phyloP scores from a whole-genome alignment of 1,284 basidiomycete genomes.

The Trichosporon coremiiforme region DNA sequence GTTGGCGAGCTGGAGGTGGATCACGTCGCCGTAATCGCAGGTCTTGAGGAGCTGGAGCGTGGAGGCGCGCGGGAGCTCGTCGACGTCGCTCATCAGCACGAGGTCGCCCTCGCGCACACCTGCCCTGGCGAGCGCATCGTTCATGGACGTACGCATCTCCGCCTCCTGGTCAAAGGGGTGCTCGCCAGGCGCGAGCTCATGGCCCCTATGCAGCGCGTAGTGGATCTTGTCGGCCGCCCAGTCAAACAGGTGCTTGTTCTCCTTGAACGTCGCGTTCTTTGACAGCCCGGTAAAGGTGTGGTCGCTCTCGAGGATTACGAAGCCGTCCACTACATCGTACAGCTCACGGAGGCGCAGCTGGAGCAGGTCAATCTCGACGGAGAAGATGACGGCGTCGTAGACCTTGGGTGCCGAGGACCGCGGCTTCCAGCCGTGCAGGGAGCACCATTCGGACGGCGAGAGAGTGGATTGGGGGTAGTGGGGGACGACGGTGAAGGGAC shows the following conservation, averaged over 20 bases:
- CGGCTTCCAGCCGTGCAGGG: constrained; percentile 33
- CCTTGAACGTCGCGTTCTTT: constrained; percentile 62
- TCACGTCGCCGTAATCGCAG: constrained; percentile 57
- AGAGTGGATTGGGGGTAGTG: constrained; percentile 30
- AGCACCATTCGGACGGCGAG: constrained; percentile 31
- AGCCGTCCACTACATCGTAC: constrained; percentile 64
- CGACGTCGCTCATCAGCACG: constrained; percentile 69
- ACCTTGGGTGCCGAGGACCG: constrained; percentile 25
- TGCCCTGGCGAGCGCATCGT: background rate
- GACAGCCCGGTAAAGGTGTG: constrained; percentile 65
- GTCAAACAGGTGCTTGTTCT: constrained; percentile 31
- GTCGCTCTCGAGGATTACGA: constrained; percentile 69
- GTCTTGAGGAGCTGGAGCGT: constrained; percentile 63
- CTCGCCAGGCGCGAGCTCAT: background rate
- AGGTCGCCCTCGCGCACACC: constrained; percentile 41
- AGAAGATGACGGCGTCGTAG: constrained; percentile 64
- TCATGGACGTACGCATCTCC: background rate
- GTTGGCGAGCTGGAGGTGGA: constrained; percentile 65
- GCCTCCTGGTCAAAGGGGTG: constrained; percentile 2
- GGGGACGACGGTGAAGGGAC: constrained; percentile 30
- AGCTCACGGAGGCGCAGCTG: constrained; percentile 71
- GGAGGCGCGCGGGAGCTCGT: constrained; percentile 66
- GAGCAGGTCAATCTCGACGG: constrained; percentile 68
- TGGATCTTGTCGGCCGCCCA: constrained; percentile 50
- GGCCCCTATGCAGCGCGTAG: constrained; percentile 25